Conservation (phyloP, 2,329 filamentous ascomycete genomes). For the Pleomassaria siparia region DNA sequence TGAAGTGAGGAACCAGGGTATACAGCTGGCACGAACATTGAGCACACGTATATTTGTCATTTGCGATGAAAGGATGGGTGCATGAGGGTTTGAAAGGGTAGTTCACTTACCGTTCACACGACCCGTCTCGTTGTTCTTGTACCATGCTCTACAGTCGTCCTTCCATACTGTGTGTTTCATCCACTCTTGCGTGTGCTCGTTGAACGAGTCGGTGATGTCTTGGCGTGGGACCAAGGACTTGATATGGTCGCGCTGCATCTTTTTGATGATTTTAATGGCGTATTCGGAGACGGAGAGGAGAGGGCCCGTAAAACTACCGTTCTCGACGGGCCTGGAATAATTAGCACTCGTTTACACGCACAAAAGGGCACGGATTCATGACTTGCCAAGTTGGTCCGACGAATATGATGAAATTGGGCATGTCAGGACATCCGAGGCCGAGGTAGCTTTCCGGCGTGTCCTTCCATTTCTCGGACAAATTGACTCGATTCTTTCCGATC, state of each 20-base stretch:
- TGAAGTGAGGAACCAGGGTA: slow-evolving; percentile 56
- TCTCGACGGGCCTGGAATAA: slow-evolving; percentile 46
- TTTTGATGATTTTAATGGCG: slow-evolving; percentile 46
- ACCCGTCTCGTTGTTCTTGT: slow-evolving; percentile 46
- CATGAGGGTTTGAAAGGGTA: background rate
- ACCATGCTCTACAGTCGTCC: slow-evolving; percentile 49
- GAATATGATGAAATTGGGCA: slow-evolving; percentile 49
- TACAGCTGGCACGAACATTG: slow-evolving; percentile 38
- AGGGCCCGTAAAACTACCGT: slow-evolving; percentile 49
- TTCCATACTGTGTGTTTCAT: slow-evolving; percentile 55
- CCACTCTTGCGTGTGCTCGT: slow-evolving; percentile 50
- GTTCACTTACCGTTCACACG: slow-evolving; percentile 34
- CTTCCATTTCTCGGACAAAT: slow-evolving; percentile 46
- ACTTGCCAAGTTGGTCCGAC: slow-evolving; percentile 42
- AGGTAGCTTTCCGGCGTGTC: slow-evolving; percentile 45
- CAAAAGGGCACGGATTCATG: slow-evolving; percentile 51
- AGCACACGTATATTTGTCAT: background rate
- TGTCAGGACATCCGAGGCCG: slow-evolving; percentile 45
- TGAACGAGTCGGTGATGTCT: slow-evolving; percentile 47
- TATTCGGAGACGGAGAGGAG: slow-evolving; percentile 45
- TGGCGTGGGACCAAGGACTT: slow-evolving; percentile 45
- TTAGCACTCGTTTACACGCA: slow-evolving; percentile 4
- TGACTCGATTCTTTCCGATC: slow-evolving; percentile 44
- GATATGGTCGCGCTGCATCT: slow-evolving; percentile 51
- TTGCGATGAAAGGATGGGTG: background rate